Evolutionary conservation across 2,329 filamentous ascomycete genomes (phyloP).

Genomic region (Aspergillus pseudoglaucus): DNA sequence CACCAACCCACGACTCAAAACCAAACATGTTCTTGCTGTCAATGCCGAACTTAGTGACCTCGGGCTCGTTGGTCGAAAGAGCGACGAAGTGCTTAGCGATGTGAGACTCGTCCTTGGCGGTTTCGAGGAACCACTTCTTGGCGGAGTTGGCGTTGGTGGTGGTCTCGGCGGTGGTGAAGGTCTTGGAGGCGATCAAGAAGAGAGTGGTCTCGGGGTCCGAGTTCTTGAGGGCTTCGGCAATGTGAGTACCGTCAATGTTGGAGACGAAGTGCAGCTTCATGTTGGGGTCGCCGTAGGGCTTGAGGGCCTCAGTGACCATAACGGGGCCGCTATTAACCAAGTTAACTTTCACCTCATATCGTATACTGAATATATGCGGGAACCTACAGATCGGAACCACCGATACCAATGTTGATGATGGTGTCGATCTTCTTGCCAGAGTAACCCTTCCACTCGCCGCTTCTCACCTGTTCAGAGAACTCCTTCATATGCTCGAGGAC

Average conservation of each 20-base stretch:
- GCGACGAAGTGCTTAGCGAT: constrained; percentile 99
- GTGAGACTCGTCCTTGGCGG: constrained; percentile 62
- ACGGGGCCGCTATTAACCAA: constrained; percentile 66
- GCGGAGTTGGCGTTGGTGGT: constrained; percentile 95
- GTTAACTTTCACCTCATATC: constrained; percentile 13
- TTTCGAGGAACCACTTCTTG: constrained; percentile 92
- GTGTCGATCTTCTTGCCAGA: constrained; percentile 95
- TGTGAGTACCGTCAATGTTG: constrained; percentile 98
- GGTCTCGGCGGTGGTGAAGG: constrained; percentile 97
- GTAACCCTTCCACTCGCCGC: constrained; percentile 93
- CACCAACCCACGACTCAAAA: constrained; percentile 97
- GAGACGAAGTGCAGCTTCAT: constrained; percentile 96
- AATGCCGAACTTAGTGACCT: constrained; percentile 98
- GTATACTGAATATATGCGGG: not conserved
- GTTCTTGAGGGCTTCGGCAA: constrained; percentile 80
- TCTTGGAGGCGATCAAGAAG: constrained; percentile 98
- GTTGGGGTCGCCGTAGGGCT: constrained; percentile 80
- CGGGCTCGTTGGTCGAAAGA: constrained; percentile 87
- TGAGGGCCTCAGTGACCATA: constrained; percentile 97
- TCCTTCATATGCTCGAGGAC: constrained; percentile 97
- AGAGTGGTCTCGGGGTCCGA: constrained; percentile 97
- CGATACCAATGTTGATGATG: constrained; percentile 96
- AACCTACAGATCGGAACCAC: constrained; percentile 91
- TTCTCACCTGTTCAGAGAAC: constrained; percentile 90
- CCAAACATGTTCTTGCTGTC: constrained; percentile 99